These are phyloP conservation scores for Phytophthora boehmeriae DNA, from an alignment of 352 stramenopile species.

Conservation along the genomic window DNA sequence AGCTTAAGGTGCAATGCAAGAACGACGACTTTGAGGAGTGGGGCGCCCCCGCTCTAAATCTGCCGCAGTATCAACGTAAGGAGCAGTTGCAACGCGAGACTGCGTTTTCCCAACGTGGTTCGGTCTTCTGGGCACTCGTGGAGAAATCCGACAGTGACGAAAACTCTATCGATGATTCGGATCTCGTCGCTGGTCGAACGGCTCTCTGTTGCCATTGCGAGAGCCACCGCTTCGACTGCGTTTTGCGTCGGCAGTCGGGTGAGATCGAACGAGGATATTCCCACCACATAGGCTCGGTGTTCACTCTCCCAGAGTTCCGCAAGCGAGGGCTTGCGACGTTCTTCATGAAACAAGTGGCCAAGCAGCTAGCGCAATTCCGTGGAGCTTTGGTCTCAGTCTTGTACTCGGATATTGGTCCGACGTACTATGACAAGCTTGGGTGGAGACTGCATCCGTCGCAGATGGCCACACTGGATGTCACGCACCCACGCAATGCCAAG, in stretches of 20 bases:
- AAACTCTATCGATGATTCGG: constrained; percentile 20
- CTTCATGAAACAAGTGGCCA: constrained; percentile 49
- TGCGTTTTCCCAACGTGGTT: constrained; percentile 51
- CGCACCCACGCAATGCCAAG: constrained; percentile 11
- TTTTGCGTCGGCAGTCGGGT: constrained; percentile 35
- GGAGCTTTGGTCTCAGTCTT: constrained; percentile 49
- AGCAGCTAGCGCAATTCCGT: constrained; percentile 33
- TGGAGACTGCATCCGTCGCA: constrained; percentile 59
- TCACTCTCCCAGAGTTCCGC: constrained; percentile 57
- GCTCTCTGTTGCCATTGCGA: constrained; percentile 62
- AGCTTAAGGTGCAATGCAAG: constrained; percentile 52
- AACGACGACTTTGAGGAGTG: constrained; percentile 53
- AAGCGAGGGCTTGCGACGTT: constrained; percentile 53
- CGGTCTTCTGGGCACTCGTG: constrained; percentile 75
- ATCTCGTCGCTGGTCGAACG: constrained; percentile 17
- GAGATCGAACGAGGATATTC: constrained; percentile 52
- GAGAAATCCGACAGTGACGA: constrained; percentile 30
- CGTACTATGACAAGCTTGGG: constrained; percentile 66
- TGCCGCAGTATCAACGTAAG: constrained; percentile 55
- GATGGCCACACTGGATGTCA: constrained; percentile 40
- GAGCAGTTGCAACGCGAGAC: constrained; percentile 55
- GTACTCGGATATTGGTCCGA: constrained; percentile 72
- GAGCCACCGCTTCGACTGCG: constrained; percentile 61
- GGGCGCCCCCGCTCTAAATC: constrained; percentile 34
- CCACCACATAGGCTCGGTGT: constrained; percentile 71